Conservation (phyloP, 2,329 filamentous ascomycete species). For the Aureobasidium mangrovei region DNA sequence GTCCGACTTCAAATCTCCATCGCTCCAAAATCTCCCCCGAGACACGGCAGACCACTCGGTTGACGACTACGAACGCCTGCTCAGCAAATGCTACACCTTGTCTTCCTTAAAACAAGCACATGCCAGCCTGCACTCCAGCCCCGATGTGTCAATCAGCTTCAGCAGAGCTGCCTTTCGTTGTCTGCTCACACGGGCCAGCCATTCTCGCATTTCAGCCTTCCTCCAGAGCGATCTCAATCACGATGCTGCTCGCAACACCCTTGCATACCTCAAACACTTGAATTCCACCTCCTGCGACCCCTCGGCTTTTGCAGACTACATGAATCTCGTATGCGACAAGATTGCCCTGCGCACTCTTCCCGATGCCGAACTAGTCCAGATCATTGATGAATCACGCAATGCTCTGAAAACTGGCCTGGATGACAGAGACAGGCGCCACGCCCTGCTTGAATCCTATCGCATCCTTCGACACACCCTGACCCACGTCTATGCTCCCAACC, state of each 20-base stretch:
- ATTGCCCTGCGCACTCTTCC: constrained; percentile 17
- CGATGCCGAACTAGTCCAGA: constrained; percentile 5
- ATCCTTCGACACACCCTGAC: no score
- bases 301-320: not conserved
- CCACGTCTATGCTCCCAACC: no score
- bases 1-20: not conserved
- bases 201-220: not conserved
- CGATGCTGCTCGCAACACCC: not conserved
- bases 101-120: not conserved
- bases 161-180: constrained; percentile 1
- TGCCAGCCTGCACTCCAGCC: not conserved
- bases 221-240: constrained; percentile 11
- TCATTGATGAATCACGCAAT: not conserved
- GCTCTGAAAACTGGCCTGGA: not conserved
- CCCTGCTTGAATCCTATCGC: no score
- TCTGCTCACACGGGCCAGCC: not conserved
- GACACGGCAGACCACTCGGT: not conserved
- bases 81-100: not conserved
- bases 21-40: not conserved
- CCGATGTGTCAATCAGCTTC: not conserved
- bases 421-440: no score
- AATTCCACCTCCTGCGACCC: not conserved
- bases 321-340: constrained; percentile 18
- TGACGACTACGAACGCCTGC: not conserved
- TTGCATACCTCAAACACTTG: not conserved